These are phyloP conservation scores for Cornus florida DNA, from an alignment of 148 eudicot genomes.

Conservation along the genomic window DNA sequence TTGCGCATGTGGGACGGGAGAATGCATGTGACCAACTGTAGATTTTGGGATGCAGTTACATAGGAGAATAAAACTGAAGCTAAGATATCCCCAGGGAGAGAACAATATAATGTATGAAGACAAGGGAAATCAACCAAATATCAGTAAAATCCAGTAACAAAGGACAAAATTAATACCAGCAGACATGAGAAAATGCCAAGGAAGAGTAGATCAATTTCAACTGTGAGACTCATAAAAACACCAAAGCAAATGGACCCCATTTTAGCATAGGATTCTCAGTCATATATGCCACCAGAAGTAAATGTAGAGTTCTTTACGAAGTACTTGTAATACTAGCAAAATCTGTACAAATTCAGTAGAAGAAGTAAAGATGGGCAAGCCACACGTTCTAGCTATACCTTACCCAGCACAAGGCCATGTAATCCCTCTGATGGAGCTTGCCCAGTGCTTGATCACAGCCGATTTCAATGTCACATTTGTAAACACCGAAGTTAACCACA, in stretches of 20 bases:
- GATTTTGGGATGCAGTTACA: background rate
- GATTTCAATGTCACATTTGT: constrained; percentile 27
- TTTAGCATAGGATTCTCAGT: background rate
- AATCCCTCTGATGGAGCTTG: constrained; percentile 25
- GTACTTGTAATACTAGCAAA: background rate
- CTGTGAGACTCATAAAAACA: background rate
- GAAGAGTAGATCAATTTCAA: background rate
- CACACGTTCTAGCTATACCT: constrained; percentile 28
- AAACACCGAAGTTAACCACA: constrained; percentile 23
- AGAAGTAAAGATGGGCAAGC: constrained; percentile 6
- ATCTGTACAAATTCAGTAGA: background rate
- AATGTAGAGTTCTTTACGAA: background rate
- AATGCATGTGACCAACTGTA: no score
- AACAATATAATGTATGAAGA: no score
- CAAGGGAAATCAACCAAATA: background rate
- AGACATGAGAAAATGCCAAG: background rate
- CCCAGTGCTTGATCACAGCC: constrained; percentile 14
- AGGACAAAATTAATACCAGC: background rate
- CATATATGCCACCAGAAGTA: background rate
- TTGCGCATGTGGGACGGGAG: no score
- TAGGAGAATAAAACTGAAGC: background rate
- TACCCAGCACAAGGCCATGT: constrained; percentile 40
- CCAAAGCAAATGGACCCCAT: background rate
- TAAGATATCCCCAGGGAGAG: background rate
- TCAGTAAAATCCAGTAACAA: background rate